Evolutionary conservation across 192 early-diverging fungal species (phyloP).

Genomic region (Coemansia sp.): DNA sequence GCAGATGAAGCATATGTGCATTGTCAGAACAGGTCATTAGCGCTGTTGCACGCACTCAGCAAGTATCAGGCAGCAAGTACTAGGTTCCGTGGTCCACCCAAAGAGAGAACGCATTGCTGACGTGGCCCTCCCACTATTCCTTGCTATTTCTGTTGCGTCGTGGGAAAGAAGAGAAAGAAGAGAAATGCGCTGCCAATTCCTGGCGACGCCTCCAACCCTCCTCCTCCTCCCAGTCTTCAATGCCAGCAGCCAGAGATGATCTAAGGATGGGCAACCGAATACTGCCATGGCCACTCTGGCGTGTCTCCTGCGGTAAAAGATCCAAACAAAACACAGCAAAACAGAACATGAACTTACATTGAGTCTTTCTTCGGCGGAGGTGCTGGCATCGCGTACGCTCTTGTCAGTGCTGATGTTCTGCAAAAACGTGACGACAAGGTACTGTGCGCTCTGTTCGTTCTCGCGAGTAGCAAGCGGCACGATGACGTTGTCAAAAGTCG

Average conservation of each 20-base stretch:
- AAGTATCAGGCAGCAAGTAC: too few species aligned
- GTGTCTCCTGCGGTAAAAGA: too few species aligned
- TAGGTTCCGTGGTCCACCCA: background rate
- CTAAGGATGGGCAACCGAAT: background rate
- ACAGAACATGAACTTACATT: slow-evolving; percentile 39
- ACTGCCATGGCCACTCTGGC: too few species aligned
- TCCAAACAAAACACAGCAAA: background rate
- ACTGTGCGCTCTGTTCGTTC: slow-evolving; percentile 39
- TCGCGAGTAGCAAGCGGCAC: slow-evolving; percentile 44
- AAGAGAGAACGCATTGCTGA: background rate
- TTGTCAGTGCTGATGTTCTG: slow-evolving; percentile 58
- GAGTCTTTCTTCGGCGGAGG: slow-evolving; percentile 61
- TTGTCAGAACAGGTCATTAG: background rate
- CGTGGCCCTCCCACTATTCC: too few species aligned
- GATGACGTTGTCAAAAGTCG: slow-evolving; percentile 53
- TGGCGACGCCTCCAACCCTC: background rate
- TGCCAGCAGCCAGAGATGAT: background rate
- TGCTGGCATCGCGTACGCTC: slow-evolving; percentile 67
- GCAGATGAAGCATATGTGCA: background rate
- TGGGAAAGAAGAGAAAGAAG: background rate
- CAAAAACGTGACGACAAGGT: slow-evolving; percentile 41
- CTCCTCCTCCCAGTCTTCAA: background rate
- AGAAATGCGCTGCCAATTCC: background rate
- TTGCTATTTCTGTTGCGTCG: background rate
- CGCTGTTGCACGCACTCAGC: too few species aligned